Percentiles rank a stretch among this genome's conserved stretches.
Evolutionary conservation across 768 basidiomycete species (phyloP).

Genomic region (Termitomyces titanicus): DNA sequence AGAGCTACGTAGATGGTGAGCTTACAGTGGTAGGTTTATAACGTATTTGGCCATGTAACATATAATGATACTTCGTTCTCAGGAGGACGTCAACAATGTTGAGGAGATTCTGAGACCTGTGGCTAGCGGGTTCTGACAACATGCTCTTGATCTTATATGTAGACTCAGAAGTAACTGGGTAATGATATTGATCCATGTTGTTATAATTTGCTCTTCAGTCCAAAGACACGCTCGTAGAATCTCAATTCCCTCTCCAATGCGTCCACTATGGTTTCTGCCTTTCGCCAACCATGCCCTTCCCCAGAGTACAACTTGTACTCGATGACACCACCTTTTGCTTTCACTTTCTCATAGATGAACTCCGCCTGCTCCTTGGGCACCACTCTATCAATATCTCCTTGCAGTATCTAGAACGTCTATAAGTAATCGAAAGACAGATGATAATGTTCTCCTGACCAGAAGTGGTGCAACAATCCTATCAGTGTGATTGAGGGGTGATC

Average conservation of each 20-base stretch:
- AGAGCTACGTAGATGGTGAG: background rate
- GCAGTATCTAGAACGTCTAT: slow-evolving; percentile 48
- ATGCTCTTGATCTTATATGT: background rate
- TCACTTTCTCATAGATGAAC: slow-evolving; percentile 50
- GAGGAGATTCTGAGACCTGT: slow-evolving; percentile 6
- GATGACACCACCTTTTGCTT: slow-evolving; percentile 44
- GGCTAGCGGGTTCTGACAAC: background rate
- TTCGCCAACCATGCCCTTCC: slow-evolving; percentile 65
- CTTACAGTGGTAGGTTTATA: slow-evolving; percentile 4
- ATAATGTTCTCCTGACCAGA: slow-evolving; percentile 39
- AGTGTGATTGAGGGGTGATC: slow-evolving; percentile 63
- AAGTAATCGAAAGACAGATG: background rate
- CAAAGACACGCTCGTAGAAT: slow-evolving; percentile 50
- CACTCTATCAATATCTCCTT: slow-evolving; percentile 58
- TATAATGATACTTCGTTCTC: background rate
- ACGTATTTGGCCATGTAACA: background rate
- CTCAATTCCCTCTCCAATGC: slow-evolving; percentile 49
- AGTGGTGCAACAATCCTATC: slow-evolving; percentile 60
- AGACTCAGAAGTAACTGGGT: background rate
- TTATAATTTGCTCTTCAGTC: no score
- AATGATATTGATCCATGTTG: background rate
- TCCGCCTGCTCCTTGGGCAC: slow-evolving; percentile 69
- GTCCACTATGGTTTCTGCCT: slow-evolving; percentile 49
- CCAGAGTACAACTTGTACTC: slow-evolving; percentile 61
- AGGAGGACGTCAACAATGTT: slow-evolving; percentile 13